phyloP scores from a whole-genome alignment of 2,329 filamentous ascomycete species.

The Fusarium mundagurra region DNA sequence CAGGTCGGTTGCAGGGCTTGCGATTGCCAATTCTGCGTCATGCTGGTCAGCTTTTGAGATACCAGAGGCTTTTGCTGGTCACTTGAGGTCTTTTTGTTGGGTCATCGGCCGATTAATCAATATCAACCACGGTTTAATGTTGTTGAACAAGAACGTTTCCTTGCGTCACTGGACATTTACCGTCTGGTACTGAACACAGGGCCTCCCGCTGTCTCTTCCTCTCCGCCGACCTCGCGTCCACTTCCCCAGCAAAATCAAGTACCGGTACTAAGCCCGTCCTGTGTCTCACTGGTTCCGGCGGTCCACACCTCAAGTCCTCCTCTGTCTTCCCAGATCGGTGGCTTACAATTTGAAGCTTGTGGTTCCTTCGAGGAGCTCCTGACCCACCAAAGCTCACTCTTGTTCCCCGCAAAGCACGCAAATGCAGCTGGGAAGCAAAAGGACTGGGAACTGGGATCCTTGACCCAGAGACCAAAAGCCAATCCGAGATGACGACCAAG shows the following conservation, averaged over 20 bases:
- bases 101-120: background rate
- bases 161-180: background rate
- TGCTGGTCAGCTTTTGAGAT: slow-evolving; percentile 10
- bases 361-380: slow-evolving; percentile 18
- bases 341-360: slow-evolving; percentile 16
- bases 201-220: background rate
- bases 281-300: slow-evolving; percentile 33
- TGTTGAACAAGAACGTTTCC: background rate
- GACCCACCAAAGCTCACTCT: slow-evolving; percentile 32
- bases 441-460: slow-evolving; percentile 15
- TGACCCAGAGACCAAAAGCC: background rate
- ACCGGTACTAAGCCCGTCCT: slow-evolving; percentile 6
- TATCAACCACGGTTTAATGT: background rate
- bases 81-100: background rate
- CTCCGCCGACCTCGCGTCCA: slow-evolving; percentile 11
- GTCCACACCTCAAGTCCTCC: background rate
- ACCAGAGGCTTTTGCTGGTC: background rate
- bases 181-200: background rate
- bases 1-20: slow-evolving; percentile 16
- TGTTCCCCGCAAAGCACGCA: slow-evolving; percentile 40
- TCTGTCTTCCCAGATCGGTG: slow-evolving; percentile 34
- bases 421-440: background rate
- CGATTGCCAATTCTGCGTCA: slow-evolving; percentile 21
- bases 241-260: slow-evolving; percentile 5
- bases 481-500: slow-evolving; percentile 26